Evolutionary conservation across 352 stramenopile genomes (phyloP), one percentile per base, ranked within the genome.

Genomic region (Pythium folliculosum): DNA sequence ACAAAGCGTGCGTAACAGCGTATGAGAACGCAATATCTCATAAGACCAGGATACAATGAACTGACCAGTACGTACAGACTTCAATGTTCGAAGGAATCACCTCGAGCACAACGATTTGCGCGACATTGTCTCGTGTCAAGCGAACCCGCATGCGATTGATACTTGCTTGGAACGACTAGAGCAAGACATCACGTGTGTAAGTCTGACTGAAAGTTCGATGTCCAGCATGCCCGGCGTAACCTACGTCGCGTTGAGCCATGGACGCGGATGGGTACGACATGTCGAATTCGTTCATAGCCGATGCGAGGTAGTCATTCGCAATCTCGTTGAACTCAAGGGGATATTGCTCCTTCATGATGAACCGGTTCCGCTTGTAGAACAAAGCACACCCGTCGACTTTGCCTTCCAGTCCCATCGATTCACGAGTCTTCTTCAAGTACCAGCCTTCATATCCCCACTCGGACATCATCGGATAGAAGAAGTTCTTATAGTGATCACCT

Each of bases 351-450:
- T 95, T 94, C 61, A 96, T 77, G 62, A 91, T 91, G 71, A 93
- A 94, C 10, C 85, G 92, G 30, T 86, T 93, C 27, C 91, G 78
- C 70, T 98, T 97, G 95, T 98, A 99, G 70, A 99, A 99, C 5
- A 99, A 79, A 6, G 97, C 97, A 77, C 97, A 99, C 25, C 98
- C 98, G 69, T 99, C 98, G 30, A 98, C 91, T 77, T 99, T 99
- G 51, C 97, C 97, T 56, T 97, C 94, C 38, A 98, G 71, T 19
- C 97, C 97, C 96, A 99, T 99, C 6, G 91, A 91, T 66, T 99
- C 94, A 30, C 97, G 86, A 12, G 96, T 99, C 80, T 99, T 99
- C 75, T 99, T 96, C 70, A 99, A 95, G 77, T 98, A 99, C 63
- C 98, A 92, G 48, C 96, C 97, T 73, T 99, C 96, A 67, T 99